These are phyloP conservation scores for Ustilago curta DNA, from an alignment of 1,284 basidiomycete genomes.

Conservation along the genomic window DNA sequence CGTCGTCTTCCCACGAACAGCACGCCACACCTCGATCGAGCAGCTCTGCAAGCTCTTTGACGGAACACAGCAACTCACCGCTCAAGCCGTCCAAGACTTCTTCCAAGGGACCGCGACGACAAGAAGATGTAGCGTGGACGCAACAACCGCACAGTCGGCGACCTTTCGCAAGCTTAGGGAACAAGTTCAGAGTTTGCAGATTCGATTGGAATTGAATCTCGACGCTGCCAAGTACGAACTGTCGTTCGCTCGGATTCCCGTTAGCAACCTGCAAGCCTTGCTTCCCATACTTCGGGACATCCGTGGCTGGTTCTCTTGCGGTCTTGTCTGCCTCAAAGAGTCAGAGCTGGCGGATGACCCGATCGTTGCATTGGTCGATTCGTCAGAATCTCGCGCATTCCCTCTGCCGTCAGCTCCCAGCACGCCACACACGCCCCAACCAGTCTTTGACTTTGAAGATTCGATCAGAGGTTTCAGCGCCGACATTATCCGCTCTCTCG, in stretches of 20 bases:
- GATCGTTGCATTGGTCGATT: neutral
- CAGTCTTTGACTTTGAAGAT: constrained; percentile 19
- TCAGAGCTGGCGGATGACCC: neutral
- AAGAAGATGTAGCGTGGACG: neutral
- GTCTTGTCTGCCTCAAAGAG: constrained; percentile 22
- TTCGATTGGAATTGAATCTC: constrained; percentile 27
- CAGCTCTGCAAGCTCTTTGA: constrained; percentile 32
- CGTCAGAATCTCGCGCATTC: neutral
- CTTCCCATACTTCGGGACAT: constrained; percentile 35
- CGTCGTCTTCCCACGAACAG: constrained; percentile 51
- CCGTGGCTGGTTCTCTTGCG: constrained; percentile 55
- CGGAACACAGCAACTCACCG: constrained; percentile 31
- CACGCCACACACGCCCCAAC: neutral
- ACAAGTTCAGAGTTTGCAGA: constrained; percentile 15
- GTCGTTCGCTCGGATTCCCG: constrained; percentile 41
- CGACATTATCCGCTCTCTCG: constrained; percentile 30
- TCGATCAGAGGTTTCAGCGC: constrained; percentile 21
- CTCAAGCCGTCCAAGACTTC: constrained; percentile 46
- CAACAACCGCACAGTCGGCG: neutral
- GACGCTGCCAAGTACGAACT: constrained; percentile 57
- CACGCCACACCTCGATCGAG: constrained; percentile 30
- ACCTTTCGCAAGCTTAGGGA: constrained; percentile 24
- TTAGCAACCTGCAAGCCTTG: constrained; percentile 27
- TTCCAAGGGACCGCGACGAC: constrained; percentile 11
- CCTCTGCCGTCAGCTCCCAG: neutral